These are phyloP conservation scores for Aspergillus sojae DNA, from an alignment of 2,329 filamentous ascomycete species.

Conservation along the genomic window DNA sequence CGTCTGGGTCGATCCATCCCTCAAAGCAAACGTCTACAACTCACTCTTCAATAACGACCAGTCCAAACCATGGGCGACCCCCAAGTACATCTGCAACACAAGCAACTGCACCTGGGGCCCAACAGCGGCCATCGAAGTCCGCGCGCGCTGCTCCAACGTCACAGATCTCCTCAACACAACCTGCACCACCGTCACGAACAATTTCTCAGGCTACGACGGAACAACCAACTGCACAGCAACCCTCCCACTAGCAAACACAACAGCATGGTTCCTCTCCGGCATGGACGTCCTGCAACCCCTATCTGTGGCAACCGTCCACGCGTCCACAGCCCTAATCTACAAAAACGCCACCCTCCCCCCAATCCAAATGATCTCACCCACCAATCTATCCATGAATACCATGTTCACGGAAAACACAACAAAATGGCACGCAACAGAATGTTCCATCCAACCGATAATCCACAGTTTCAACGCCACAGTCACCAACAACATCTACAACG, in stretches of 20 bases:
- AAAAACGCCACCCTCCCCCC: neutral
- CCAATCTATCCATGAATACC: neutral
- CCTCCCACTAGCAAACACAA: neutral
- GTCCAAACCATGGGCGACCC: constrained; percentile 12
- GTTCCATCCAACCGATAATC: neutral
- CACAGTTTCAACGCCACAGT: neutral
- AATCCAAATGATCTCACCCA: neutral
- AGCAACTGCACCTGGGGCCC: constrained; percentile 20
- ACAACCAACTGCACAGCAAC: neutral
- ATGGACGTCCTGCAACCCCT: neutral
- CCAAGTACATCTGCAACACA: constrained; percentile 11
- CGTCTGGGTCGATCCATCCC: constrained; percentile 6
- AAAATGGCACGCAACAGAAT: neutral
- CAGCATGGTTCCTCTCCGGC: neutral
- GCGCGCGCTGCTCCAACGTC: constrained; percentile 13
- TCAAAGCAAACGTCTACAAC: constrained; percentile 18
- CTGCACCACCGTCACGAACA: neutral
- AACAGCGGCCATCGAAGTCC: constrained; percentile 1
- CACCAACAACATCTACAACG: neutral
- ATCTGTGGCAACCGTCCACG: neutral
- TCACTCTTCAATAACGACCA: constrained; percentile 14
- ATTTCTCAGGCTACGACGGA: neutral
- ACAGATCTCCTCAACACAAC: constrained; percentile 6
- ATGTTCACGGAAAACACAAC: neutral
- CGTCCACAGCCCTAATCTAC: neutral